phyloP scores from a whole-genome alignment of 2,329 filamentous ascomycete genomes.

The Penicillium sumatraense region DNA sequence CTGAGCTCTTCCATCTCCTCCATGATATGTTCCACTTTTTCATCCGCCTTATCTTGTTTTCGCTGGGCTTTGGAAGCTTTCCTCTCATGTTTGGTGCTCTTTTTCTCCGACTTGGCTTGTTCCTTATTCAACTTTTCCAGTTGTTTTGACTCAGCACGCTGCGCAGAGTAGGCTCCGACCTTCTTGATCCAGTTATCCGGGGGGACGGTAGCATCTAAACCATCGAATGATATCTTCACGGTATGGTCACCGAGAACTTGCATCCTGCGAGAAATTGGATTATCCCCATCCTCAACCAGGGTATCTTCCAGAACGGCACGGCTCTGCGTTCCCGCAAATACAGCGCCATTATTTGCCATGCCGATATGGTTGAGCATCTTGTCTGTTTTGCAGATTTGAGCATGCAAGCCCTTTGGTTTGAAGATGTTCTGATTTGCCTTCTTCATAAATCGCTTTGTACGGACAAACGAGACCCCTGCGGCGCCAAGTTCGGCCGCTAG shows the following conservation, averaged over 20 bases:
- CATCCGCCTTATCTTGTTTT: not conserved
- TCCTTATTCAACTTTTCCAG: constrained; percentile 1
- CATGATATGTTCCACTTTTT: not conserved
- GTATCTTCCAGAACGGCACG: not conserved
- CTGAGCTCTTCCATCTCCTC: constrained; percentile 5
- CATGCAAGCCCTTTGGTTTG: constrained; percentile 37
- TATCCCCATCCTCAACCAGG: not conserved
- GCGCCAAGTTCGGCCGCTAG: constrained; percentile 10
- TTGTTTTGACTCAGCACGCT: constrained; percentile 10
- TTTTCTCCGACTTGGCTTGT: constrained; percentile 1
- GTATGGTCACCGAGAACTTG: constrained; percentile 5
- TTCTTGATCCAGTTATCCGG: constrained; percentile 8
- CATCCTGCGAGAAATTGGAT: constrained; percentile 3
- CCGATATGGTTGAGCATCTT: constrained; percentile 20
- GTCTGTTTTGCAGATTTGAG: constrained; percentile 30
- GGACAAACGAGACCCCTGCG: constrained; percentile 23
- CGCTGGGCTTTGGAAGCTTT: not conserved
- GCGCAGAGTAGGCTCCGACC: constrained; percentile 2
- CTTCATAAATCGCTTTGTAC: constrained; percentile 32
- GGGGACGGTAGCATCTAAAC: not conserved
- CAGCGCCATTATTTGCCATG: not conserved
- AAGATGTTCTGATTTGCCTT: constrained; percentile 30
- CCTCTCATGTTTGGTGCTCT: constrained; percentile 1
- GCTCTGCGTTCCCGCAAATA: constrained; percentile 3
- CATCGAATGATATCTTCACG: constrained; percentile 5